Base-by-base conservation (phyloP, 179 eudicot species). In the Nepenthes alata region DNA sequence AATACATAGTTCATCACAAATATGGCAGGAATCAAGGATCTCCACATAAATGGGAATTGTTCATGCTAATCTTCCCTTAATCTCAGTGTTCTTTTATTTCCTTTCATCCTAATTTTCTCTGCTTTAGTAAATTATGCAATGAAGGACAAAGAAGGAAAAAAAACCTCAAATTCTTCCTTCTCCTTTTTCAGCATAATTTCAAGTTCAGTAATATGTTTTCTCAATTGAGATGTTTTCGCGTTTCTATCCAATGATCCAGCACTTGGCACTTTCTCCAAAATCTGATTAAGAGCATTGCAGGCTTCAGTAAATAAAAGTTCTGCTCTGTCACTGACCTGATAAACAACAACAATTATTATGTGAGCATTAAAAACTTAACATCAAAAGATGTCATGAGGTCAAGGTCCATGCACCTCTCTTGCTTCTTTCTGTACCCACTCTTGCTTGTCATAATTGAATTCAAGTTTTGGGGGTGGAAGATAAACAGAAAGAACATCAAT, bases 121-220 rank as follows among this genome's bases (percentile, higher is more conserved):
- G 47, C 36, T 38, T 39, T 14, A 59, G 63, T 12, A 47, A 7
- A 47, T 47, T 60, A 47, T 37, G 45, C 11, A 47, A 25, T 35
- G 1, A 10, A 47, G 50, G 12, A 58, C 35, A 58, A 55, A 13
- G 55, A 55, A 64, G 52, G 66, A 37, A 12, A 16, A 16, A 37
- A 50, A 68, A 80, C 84, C 84, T 80, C 81, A 68, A 77, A 69
- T 62, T 80, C 77, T 67, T 74, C 81, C 59, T 74, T 80, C 68
- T 77, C 84, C 63, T 69, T 75, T 60, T 55, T 67, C 62, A 77
- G 68, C 54, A 69, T 68, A 58, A 25, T 63, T 58, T 77, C 84
- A 10, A 77, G 70, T 51, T 77, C 78, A 67, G 52, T 57, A 54
- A 77, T 63, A 57, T 48, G 75, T 56, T 65, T 66, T 64, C 71